phyloP scores from a whole-genome alignment of 768 basidiomycete genomes.

The Termitomyces sp. region DNA sequence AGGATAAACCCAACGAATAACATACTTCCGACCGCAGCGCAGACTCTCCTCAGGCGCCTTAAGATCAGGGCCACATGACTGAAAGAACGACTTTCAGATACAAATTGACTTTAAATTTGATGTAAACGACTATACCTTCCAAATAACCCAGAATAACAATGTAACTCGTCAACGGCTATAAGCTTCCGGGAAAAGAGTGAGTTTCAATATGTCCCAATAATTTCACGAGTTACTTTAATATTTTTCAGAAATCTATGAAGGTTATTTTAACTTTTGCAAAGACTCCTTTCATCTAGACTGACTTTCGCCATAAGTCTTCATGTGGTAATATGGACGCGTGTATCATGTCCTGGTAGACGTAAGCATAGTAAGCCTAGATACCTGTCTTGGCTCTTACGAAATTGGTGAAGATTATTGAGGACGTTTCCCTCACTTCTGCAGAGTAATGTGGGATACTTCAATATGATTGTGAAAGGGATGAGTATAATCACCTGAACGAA shows the following conservation, averaged over 20 bases:
- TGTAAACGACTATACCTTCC: constrained; percentile 54
- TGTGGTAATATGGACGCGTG: constrained; percentile 82
- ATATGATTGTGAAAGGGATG: neutral
- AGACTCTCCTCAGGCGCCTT: constrained; percentile 70
- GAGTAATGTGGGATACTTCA: neutral
- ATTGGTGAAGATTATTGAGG: constrained; percentile 85
- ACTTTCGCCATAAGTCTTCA: constrained; percentile 82
- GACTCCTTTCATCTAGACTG: constrained; percentile 5
- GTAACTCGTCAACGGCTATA: constrained; percentile 80
- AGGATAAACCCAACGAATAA: constrained; percentile 4
- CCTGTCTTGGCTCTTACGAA: constrained; percentile 47
- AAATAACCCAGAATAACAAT: constrained; percentile 78
- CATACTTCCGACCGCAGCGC: constrained; percentile 74
- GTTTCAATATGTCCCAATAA: neutral
- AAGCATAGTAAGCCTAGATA: neutral
- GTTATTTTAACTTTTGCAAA: neutral
- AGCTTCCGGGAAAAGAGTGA: constrained; percentile 29
- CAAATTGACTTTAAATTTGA: neutral
- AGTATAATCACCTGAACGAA: constrained; percentile 43
- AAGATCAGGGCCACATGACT: constrained; percentile 82
- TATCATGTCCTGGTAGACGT: constrained; percentile 61
- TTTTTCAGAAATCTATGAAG: constrained; percentile 63
- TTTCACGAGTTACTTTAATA: constrained; percentile 39
- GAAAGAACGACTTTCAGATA: neutral
- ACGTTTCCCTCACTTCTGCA: constrained; percentile 62